A percentile compares a stretch with the other conserved stretches of the same genome.
These are phyloP conservation scores for Xylariaceae sp. DNA, from an alignment of 2,329 filamentous ascomycete genomes.

Conservation along the genomic window DNA sequence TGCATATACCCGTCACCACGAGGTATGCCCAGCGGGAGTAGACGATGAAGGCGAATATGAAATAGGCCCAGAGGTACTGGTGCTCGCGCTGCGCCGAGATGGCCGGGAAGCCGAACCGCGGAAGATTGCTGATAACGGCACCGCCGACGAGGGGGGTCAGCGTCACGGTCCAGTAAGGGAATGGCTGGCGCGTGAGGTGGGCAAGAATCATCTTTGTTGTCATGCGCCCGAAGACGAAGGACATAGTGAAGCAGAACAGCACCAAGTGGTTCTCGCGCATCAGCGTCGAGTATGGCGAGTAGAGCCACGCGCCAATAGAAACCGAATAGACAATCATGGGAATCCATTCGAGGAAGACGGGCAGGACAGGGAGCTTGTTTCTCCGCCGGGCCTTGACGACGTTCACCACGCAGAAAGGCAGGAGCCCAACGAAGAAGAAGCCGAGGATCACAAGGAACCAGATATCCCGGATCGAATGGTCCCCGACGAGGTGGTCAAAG, in stretches of 20 bases:
- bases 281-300: constrained; percentile 80
- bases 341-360: constrained; percentile 89
- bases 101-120: constrained; percentile 65
- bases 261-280: constrained; percentile 81
- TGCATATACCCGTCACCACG: constrained; percentile 86
- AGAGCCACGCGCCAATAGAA: constrained; percentile 77
- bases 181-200: constrained; percentile 87
- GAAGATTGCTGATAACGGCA: constrained; percentile 77
- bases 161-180: constrained; percentile 95
- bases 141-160: constrained; percentile 82
- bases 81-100: constrained; percentile 66
- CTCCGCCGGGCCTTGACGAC: constrained; percentile 71
- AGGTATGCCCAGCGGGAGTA: constrained; percentile 93
- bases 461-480: constrained; percentile 75
- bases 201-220: constrained; percentile 99
- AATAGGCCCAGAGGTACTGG: constrained; percentile 78
- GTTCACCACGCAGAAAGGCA: constrained; percentile 86
- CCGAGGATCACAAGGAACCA: constrained; percentile 72
- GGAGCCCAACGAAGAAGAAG: constrained; percentile 66
- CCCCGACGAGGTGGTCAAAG: constrained; percentile 58
- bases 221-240: constrained; percentile 97
- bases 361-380: constrained; percentile 68
- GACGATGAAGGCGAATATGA: constrained; percentile 75
- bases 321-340: constrained; percentile 80
- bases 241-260: constrained; percentile 87